Evolutionary conservation across 148 eudicot genomes (phyloP).

Genomic region (Pouteria glomerata): DNA sequence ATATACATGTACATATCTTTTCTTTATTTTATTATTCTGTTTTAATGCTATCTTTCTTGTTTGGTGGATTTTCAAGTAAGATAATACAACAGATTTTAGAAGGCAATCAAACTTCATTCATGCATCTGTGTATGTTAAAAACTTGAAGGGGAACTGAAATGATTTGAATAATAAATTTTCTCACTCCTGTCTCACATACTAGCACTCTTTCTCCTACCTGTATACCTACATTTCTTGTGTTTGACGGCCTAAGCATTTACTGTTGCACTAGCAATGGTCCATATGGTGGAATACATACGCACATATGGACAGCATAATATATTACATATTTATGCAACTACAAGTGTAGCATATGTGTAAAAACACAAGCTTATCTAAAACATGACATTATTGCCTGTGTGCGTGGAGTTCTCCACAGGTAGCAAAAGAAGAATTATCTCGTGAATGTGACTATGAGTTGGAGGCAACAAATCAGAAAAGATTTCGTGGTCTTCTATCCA

Average conservation of each 20-base stretch:
- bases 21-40: too few species aligned
- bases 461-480: conserved; percentile 72
- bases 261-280: too few species aligned
- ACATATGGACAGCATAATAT: neutral
- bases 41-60: too few species aligned
- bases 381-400: neutral
- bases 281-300: neutral
- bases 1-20: too few species aligned
- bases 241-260: too few species aligned
- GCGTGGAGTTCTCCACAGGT: conserved; percentile 41
- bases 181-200: too few species aligned
- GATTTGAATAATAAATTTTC: too few species aligned
- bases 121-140: neutral
- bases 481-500: conserved; percentile 48
- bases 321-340: neutral
- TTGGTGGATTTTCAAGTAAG: too few species aligned
- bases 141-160: too few species aligned
- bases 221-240: too few species aligned
- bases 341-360: neutral
- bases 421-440: conserved; percentile 95
- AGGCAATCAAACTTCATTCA: neutral
- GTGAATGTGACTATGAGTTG: conserved; percentile 84
- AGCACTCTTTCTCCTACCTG: too few species aligned
- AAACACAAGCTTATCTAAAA: neutral
- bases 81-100: too few species aligned